Conservation (phyloP, 257 asterid genomes). For the Rubia yunnanensis region DNA sequence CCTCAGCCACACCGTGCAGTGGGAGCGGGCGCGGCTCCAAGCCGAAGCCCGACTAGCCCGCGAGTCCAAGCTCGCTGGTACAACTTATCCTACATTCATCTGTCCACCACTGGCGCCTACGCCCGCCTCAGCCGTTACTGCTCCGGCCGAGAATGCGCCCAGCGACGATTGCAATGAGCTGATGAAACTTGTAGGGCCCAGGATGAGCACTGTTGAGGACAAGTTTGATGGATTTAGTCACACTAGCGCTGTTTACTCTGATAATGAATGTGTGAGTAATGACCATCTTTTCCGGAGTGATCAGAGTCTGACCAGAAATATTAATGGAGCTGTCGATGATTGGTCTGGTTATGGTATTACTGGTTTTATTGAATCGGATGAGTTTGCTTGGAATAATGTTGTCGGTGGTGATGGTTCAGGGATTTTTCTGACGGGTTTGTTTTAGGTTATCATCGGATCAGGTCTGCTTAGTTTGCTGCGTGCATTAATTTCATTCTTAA, state of each 20-base stretch:
- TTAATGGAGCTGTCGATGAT: no score
- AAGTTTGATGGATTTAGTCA: not conserved
- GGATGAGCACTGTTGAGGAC: no score
- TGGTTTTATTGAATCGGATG: not conserved
- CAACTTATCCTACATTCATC: no score
- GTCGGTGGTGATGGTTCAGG: not conserved
- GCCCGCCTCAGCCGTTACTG: not conserved
- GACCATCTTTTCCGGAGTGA: not conserved
- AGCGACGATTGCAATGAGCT: not conserved
- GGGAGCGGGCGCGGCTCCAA: conserved; percentile 32
- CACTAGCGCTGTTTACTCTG: not conserved
- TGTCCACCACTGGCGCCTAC: no score
- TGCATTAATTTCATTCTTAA: no score
- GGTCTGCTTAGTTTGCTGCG: no score
- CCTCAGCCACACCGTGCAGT: conserved; percentile 30
- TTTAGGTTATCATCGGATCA: no score
- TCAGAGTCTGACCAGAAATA: not conserved
- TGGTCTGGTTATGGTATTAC: no score
- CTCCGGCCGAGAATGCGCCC: not conserved
- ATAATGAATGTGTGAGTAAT: not conserved
- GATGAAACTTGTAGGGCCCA: not conserved
- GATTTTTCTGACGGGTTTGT: no score
- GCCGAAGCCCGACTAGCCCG: conserved; percentile 24
- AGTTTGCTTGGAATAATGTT: not conserved
- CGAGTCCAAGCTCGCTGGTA: conserved; percentile 7